These are phyloP conservation scores for Trichoderma asperelloides DNA, from an alignment of 495 filamentous ascomycete species.

Conservation along the genomic window DNA sequence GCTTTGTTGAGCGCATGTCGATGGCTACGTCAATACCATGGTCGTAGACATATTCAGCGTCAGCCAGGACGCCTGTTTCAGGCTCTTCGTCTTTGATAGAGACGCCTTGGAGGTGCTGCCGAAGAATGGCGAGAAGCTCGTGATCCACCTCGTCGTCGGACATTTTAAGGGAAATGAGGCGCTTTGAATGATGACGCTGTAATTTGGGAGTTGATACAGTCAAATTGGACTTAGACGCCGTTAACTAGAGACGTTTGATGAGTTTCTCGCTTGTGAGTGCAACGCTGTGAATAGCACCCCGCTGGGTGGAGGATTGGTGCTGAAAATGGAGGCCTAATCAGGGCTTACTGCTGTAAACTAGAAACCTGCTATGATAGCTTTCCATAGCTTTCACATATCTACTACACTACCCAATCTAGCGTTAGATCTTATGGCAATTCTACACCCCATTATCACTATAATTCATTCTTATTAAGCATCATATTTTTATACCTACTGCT, in stretches of 20 bases:
- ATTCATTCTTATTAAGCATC: too few species aligned
- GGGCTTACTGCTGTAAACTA: not conserved
- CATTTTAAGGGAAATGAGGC: constrained; percentile 35
- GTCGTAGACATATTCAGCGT: constrained; percentile 80
- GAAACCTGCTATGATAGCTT: not conserved
- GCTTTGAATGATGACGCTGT: not conserved
- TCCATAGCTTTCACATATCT: too few species aligned
- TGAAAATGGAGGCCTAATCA: not conserved
- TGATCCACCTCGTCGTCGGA: constrained; percentile 85
- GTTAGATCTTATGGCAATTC: not conserved
- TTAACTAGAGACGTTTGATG: not conserved
- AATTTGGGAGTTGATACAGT: not conserved
- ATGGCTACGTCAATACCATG: constrained; percentile 89
- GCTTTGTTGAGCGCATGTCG: constrained; percentile 66
- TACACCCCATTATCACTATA: too few species aligned
- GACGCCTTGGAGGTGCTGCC: constrained; percentile 62
- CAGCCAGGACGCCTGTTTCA: constrained; percentile 73
- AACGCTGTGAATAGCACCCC: constrained; percentile 3
- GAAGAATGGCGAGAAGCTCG: constrained; percentile 79
- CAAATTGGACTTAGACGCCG: too few species aligned
- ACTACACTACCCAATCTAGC: too few species aligned
- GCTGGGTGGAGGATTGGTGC: not conserved
- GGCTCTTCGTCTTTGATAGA: constrained; percentile 37
- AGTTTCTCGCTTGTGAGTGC: not conserved
- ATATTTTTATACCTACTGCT: not conserved